A percentile compares a stretch with the other conserved stretches of the same genome.
Evolutionary conservation across 2,329 filamentous ascomycete genomes (phyloP).

Genomic region (Botryosphaeria dothidea): DNA sequence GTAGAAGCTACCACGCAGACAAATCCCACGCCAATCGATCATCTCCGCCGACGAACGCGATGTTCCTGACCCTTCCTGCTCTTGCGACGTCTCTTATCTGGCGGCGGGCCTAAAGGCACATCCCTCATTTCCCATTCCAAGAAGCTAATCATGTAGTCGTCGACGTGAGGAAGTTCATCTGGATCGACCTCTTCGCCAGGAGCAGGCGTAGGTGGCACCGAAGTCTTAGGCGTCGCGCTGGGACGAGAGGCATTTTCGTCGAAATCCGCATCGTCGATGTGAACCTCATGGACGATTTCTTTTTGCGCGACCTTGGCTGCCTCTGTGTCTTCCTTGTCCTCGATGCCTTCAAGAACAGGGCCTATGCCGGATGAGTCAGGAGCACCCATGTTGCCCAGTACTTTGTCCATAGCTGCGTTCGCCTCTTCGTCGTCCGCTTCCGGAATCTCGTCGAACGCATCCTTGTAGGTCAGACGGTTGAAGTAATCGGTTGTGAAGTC

Average conservation of each 20-base stretch:
- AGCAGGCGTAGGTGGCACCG: conserved; percentile 15
- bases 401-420: conserved; percentile 80
- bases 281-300: conserved; percentile 68
- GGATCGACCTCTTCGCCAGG: not conserved
- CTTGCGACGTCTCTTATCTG: conserved; percentile 16
- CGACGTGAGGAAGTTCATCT: conserved; percentile 11
- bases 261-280: conserved; percentile 46
- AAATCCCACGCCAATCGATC: not conserved
- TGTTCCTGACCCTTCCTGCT: conserved; percentile 16
- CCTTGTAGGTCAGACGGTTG: conserved; percentile 70
- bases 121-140: conserved; percentile 19
- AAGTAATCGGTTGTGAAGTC: conserved; percentile 98
- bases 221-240: conserved; percentile 25
- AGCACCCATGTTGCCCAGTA: conserved; percentile 57
- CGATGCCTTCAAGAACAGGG: conserved; percentile 80
- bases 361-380: conserved; percentile 63
- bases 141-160: conserved; percentile 18
- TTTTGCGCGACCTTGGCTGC: conserved; percentile 86
- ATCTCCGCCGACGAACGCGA: conserved; percentile 16
- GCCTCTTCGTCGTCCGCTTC: conserved; percentile 46
- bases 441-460: conserved; percentile 60
- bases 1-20: not conserved
- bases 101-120: conserved; percentile 15
- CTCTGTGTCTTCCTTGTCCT: conserved; percentile 87
- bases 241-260: conserved; percentile 30